These are phyloP conservation scores for Wickerhamiella azymoides DNA, from an alignment of 805 yeast genomes.

Conservation along the genomic window DNA sequence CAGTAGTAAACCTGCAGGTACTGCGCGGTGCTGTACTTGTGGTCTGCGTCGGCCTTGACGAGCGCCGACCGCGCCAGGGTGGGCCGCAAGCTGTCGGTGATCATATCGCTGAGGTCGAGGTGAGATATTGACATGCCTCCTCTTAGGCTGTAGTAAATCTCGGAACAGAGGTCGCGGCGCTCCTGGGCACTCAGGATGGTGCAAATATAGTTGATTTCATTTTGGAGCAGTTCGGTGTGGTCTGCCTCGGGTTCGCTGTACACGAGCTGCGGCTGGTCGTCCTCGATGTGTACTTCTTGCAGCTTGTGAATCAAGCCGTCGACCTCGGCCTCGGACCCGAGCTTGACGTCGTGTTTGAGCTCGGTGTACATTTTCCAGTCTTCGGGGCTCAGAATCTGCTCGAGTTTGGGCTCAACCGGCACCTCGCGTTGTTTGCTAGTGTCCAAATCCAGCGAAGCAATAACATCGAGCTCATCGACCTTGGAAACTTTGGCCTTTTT, in stretches of 20 bases:
- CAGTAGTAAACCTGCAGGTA: conserved; percentile 17
- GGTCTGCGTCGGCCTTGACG: conserved; percentile 17
- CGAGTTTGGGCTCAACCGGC: not conserved
- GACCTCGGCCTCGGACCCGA: conserved; percentile 1
- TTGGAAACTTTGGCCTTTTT: conserved; percentile 7
- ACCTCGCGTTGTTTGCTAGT: not conserved
- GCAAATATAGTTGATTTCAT: conserved; percentile 15
- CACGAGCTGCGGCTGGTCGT: conserved; percentile 1
- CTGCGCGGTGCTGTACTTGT: conserved; percentile 19
- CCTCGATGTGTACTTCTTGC: not conserved
- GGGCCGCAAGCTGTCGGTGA: conserved; percentile 16
- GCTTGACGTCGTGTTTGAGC: not conserved
- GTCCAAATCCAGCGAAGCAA: not conserved
- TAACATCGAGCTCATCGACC: not conserved
- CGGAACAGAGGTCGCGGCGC: conserved; percentile 13
- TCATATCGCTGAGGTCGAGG: conserved; percentile 18
- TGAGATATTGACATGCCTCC: conserved; percentile 14
- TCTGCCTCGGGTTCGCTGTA: conserved; percentile 10
- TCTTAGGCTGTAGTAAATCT: conserved; percentile 12
- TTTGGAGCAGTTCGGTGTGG: conserved; percentile 8
- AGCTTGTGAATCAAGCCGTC: not conserved
- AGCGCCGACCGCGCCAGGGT: conserved; percentile 15
- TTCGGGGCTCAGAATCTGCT: not conserved
- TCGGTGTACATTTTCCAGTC: not conserved
- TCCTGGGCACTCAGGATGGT: conserved; percentile 17